Conservation (phyloP, 345 rosid genomes). For the Cochlearia excelsa region DNA sequence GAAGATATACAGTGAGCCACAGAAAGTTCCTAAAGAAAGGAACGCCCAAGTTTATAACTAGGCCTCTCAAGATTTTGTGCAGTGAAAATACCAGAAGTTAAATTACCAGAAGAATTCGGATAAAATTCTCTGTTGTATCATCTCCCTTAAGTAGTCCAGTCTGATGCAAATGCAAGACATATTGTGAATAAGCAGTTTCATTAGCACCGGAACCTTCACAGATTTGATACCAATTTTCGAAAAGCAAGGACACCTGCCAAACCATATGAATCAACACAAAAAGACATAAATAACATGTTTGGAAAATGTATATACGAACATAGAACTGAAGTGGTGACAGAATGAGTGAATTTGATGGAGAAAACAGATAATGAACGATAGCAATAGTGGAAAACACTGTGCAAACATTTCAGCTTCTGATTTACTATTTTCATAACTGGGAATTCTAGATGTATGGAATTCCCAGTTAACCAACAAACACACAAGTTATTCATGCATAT, state of each 20-base stretch:
- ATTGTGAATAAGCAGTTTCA: constrained; percentile 61
- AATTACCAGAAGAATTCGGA: constrained; percentile 65
- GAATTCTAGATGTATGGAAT: too few species aligned
- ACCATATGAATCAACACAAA: constrained; percentile 12
- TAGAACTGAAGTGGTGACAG: constrained; percentile 5
- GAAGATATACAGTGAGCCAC: constrained; percentile 79
- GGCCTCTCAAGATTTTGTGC: constrained; percentile 2
- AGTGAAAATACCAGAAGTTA: neutral
- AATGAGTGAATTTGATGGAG: too few species aligned
- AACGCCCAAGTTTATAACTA: constrained; percentile 16
- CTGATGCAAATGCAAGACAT: constrained; percentile 69
- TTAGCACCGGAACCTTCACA: constrained; percentile 73
- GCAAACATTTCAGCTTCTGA: too few species aligned
- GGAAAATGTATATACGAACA: constrained; percentile 4
- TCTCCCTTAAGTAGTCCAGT: constrained; percentile 82
- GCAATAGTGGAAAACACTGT: too few species aligned
- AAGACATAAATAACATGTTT: neutral
- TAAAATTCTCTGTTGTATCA: constrained; percentile 77
- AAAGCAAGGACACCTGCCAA: constrained; percentile 63
- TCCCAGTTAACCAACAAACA: too few species aligned
- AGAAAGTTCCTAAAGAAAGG: constrained; percentile 58
- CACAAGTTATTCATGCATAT: too few species aligned
- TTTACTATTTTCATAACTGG: too few species aligned
- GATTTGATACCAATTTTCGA: constrained; percentile 74
- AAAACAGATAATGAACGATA: too few species aligned